These are phyloP conservation scores for Mayamaea pseudoterrestris DNA, from an alignment of 108 stramenopile species.

Conservation along the genomic window DNA sequence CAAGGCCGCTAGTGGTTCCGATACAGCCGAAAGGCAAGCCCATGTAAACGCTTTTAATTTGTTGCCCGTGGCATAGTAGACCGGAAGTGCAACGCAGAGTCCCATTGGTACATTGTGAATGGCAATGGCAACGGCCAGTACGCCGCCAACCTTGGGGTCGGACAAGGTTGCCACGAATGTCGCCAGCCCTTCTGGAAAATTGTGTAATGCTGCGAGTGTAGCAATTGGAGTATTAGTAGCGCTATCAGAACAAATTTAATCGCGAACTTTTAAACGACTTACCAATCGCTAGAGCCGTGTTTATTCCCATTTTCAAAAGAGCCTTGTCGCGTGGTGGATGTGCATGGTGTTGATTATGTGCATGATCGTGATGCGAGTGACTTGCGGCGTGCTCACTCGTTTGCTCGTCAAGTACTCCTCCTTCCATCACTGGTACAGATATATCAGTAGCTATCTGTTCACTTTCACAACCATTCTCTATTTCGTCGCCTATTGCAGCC, in stretches of 20 bases:
- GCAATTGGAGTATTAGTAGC: too few relatives aligned
- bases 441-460: too few relatives aligned
- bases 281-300: constrained; percentile 71
- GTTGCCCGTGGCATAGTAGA: constrained; percentile 81
- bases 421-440: too few relatives aligned
- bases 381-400: too few relatives aligned
- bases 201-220: constrained; percentile 59
- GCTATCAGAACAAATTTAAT: too few relatives aligned
- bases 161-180: constrained; percentile 65
- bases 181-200: constrained; percentile 86
- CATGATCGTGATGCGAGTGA: constrained; percentile 2
- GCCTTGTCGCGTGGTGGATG: constrained; percentile 16
- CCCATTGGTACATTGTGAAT: constrained; percentile 90
- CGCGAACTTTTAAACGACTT: too few relatives aligned
- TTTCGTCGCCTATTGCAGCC: too few relatives aligned
- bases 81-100: constrained; percentile 74
- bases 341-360: background rate
- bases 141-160: constrained; percentile 58
- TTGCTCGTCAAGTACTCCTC: too few relatives aligned
- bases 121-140: constrained; percentile 47
- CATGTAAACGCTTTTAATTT: constrained; percentile 66
- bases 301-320: constrained; percentile 47
- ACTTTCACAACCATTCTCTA: background rate
- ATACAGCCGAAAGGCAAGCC: constrained; percentile 50
- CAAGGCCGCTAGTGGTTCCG: constrained; percentile 64